Base-by-base conservation (phyloP, 2,329 filamentous ascomycete genomes). In the Coniochaeta sp. region DNA sequence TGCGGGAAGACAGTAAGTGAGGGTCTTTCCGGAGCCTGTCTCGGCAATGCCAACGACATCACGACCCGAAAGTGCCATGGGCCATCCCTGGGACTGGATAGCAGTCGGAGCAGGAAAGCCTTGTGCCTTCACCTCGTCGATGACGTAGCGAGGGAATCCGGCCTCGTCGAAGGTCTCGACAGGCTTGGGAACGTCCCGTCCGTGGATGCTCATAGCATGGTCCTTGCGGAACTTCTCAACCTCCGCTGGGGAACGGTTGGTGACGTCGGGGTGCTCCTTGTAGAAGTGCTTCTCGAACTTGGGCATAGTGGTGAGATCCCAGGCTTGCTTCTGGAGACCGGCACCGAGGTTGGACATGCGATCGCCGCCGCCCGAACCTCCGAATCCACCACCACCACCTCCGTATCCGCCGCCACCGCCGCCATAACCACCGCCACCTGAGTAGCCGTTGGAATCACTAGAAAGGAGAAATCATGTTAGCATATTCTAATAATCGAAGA, bases 211-310 rank as follows among this genome's bases (percentile, higher is more conserved):
- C 76, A 99, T 97, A 71, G 91, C 82, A 70, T 95, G 87, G 71
- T 91, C 86, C 71, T 85, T 86, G 72, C 95, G 90, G 82, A 96
- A 99, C 60, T 87, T 89, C 30, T 93, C 89, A 61, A 99, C 89
- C 64, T 98, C 93, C 60, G 85, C 84, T 47, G 84, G 74, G 14
- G 91, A 87, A 71, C 95, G 90, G 69, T 76, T 81, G 63, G 86
- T 77, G 62, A 99, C 93, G 62, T 86, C 85, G 34, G 88, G 83
- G 72, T 95, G 88, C 78, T 98, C 95, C 81, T 98, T 96, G 85
- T 99, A 99, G 80, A 99, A 99, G 9, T 90, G 93, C 79, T 99
- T 99, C 75, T 99, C 95, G 79, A 99, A 99, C 77, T 98, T 98
- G 69, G 95, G 93, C 54, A 99, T 72, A 7, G 87, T 75, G 70